phyloP scores from a whole-genome alignment of 768 basidiomycete genomes.

The Lactarius trivialis region DNA sequence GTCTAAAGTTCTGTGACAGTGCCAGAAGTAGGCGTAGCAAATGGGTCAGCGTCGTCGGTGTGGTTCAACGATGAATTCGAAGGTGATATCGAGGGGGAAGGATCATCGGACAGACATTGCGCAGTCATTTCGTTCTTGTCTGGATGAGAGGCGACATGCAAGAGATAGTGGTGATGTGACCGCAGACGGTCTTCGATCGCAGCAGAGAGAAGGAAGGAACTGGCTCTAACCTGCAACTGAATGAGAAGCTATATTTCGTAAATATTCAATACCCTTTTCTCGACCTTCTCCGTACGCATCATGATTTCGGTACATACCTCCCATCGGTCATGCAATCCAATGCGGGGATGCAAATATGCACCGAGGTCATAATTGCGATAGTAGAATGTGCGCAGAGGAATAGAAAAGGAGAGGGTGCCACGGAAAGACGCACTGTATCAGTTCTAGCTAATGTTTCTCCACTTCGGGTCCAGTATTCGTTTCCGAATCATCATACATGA shows the following conservation, averaged over 20 bases:
- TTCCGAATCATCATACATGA: constrained; percentile 68
- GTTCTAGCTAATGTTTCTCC: constrained; percentile 61
- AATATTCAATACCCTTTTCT: constrained; percentile 67
- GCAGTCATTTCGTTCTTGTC: constrained; percentile 78
- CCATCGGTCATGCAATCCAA: constrained; percentile 85
- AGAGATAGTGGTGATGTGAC: constrained; percentile 61
- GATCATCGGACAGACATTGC: too few relatives aligned
- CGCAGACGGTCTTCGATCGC: constrained; percentile 76
- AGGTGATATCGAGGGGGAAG: too few relatives aligned
- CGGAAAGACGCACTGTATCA: constrained; percentile 58
- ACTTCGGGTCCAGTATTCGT: constrained; percentile 56
- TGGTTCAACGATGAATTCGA: too few relatives aligned
- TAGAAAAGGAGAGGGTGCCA: constrained; percentile 54
- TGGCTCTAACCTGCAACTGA: constrained; percentile 80
- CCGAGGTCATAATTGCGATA: constrained; percentile 75
- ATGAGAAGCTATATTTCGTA: constrained; percentile 50
- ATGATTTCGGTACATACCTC: too few relatives aligned
- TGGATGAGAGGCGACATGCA: constrained; percentile 58
- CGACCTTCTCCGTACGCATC: constrained; percentile 83
- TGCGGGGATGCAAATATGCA: constrained; percentile 73
- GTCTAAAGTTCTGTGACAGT: too few relatives aligned
- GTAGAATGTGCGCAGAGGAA: constrained; percentile 71
- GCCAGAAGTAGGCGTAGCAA: too few relatives aligned
- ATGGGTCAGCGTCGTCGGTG: too few relatives aligned
- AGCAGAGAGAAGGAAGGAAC: constrained; percentile 71